phyloP scores from a whole-genome alignment of 169 alveolate genomes.

The Plasmodium chabaudi region DNA sequence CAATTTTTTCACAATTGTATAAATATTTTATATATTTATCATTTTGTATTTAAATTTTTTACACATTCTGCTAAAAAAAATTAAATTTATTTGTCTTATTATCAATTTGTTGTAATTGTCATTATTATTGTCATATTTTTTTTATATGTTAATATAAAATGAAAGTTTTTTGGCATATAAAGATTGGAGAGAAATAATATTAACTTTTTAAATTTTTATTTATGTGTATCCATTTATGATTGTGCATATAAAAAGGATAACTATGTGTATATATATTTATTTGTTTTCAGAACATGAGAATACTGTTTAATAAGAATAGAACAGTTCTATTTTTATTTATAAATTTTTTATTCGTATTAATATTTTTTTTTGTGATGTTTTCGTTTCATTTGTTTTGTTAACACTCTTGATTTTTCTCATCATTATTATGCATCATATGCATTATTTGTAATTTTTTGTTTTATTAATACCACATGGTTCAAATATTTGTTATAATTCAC shows the following conservation, averaged over 20 bases:
- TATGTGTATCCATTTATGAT: constrained; percentile 15
- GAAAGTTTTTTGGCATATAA: constrained; percentile 8
- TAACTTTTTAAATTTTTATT: neutral
- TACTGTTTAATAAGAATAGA: too few relatives aligned
- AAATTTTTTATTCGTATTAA: too few relatives aligned
- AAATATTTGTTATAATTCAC: too few relatives aligned
- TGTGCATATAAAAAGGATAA: neutral
- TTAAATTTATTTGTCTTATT: neutral
- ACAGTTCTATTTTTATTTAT: too few relatives aligned
- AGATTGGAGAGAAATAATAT: neutral
- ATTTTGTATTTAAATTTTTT: neutral
- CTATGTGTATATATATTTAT: too few relatives aligned
- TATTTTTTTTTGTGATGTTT: too few relatives aligned
- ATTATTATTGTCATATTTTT: neutral
- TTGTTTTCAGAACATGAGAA: too few relatives aligned
- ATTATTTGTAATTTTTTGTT: neutral
- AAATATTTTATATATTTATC: neutral
- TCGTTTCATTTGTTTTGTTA: neutral
- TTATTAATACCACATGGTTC: too few relatives aligned
- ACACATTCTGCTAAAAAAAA: constrained; percentile 1
- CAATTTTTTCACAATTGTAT: constrained; percentile 2
- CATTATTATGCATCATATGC: constrained; percentile 1
- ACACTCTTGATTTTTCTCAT: constrained; percentile 8
- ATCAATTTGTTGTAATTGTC: neutral
- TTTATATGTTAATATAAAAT: neutral